phyloP scores from a whole-genome alignment of 495 filamentous ascomycete genomes.

The Neurospora intermedia region DNA sequence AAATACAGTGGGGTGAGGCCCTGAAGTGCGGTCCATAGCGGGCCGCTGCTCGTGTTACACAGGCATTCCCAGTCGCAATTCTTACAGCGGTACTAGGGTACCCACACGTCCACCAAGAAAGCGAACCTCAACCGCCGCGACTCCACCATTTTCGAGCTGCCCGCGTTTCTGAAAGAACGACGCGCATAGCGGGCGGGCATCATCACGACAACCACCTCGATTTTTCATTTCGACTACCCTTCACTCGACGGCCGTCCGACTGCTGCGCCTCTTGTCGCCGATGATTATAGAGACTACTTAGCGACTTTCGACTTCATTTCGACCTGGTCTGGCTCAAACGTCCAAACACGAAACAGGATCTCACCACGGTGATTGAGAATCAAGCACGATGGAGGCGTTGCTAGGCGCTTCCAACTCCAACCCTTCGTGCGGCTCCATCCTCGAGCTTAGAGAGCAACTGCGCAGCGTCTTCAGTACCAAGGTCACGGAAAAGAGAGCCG shows the following conservation, averaged over 20 bases:
- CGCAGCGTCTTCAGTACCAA: slow-evolving; percentile 23
- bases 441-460: slow-evolving; percentile 29
- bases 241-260: background rate
- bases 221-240: background rate
- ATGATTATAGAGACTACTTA: background rate
- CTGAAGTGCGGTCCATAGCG: background rate
- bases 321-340: background rate
- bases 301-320: background rate
- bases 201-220: background rate
- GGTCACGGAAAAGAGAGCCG: slow-evolving; percentile 27
- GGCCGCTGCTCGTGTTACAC: background rate
- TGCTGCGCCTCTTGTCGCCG: background rate
- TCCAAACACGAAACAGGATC: background rate
- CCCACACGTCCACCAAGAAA: background rate
- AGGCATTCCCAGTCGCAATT: background rate
- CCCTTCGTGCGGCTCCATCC: slow-evolving; percentile 25
- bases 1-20: background rate
- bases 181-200: background rate
- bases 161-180: background rate
- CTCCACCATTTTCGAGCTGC: background rate
- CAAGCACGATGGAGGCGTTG: slow-evolving; percentile 26
- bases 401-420: slow-evolving; percentile 20
- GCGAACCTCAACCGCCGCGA: background rate
- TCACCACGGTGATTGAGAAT: background rate
- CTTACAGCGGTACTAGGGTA: background rate